Percentiles rank a stretch among this genome's conserved stretches.
Evolutionary conservation across 2,329 filamentous ascomycete genomes (phyloP).

Genomic region (Hypoxylon sp.): DNA sequence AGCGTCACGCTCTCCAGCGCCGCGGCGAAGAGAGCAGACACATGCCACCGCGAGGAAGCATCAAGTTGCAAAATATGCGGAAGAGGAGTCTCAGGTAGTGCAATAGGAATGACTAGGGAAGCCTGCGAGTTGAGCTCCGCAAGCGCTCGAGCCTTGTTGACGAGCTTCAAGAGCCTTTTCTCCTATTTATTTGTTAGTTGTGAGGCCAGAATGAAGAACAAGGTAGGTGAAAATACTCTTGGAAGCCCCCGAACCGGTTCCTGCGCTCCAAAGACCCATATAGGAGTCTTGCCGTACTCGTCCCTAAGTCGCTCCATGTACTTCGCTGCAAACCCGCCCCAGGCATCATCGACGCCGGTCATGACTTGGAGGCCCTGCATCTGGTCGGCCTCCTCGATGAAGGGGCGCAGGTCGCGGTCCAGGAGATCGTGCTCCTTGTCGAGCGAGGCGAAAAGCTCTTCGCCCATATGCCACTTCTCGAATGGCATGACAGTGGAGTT

Average conservation of each 20-base stretch:
- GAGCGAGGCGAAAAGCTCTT: slow-evolving; percentile 78
- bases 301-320: slow-evolving; percentile 85
- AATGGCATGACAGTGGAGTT: slow-evolving; percentile 85
- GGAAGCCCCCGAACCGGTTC: slow-evolving; percentile 65
- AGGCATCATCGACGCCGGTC: slow-evolving; percentile 78
- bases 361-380: slow-evolving; percentile 89
- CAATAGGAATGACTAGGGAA: slow-evolving; percentile 82
- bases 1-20: slow-evolving; percentile 84
- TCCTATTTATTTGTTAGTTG: slow-evolving; percentile 57
- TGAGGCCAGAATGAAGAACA: slow-evolving; percentile 2
- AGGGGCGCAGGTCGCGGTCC: slow-evolving; percentile 89
- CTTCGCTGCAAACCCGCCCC: slow-evolving; percentile 79
- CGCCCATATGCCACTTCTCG: slow-evolving; percentile 78
- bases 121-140: slow-evolving; percentile 75
- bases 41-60: slow-evolving; percentile 78
- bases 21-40: slow-evolving; percentile 78
- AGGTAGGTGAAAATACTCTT: slow-evolving; percentile 56
- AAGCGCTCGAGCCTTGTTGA: slow-evolving; percentile 80
- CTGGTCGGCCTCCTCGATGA: slow-evolving; percentile 92
- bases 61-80: slow-evolving; percentile 72
- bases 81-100: slow-evolving; percentile 67
- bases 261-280: slow-evolving; percentile 90
- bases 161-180: slow-evolving; percentile 72
- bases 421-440: slow-evolving; percentile 87
- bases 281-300: slow-evolving; percentile 87